Evolutionary conservation across 1,284 basidiomycete genomes (phyloP), one percentile per base, ranked within the genome.

Genomic region (Waitea zeae): DNA sequence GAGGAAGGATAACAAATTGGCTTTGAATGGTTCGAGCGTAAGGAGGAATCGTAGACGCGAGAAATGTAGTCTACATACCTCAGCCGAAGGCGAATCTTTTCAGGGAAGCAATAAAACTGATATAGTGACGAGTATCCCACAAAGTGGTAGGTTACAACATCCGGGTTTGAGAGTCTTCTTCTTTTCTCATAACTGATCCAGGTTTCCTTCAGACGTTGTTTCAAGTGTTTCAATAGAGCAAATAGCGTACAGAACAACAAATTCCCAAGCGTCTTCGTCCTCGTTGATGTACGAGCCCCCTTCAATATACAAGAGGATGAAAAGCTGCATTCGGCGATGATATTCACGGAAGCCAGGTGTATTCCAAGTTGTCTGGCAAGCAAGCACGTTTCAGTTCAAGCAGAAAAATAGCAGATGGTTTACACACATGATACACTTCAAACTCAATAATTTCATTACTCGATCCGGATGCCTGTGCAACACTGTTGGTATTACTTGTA

Each of bases 281-380:
- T 90, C 87, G 42, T 82, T 73, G 41, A 98, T 86, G 54, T 90
- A 97, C 18, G 82, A 88, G 4, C 89, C 90, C 5, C 75, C 95
- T 51, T 98, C 93, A 49, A 98, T 93, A 57, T 88, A 97, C 5
- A 98, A 61, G 29, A 95, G 56, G 38, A 95, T 86, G 50, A 96
- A 96, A 36, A 96, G 53, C 56, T 97, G 93, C 81, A 95, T 95
- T 36, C 75, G 65, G n/a, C 81, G 68, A 49, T 96, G 93, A 46
- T 87, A 92, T 52, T 93, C 88, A 46, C 67, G 68, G 58, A 96
- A 98, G 3, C 88, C 90, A 3, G 83, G 74, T 1, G 89, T 88
- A 39, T 74, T 58, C 74, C 87, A 93, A 4, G 75, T 90, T 17
- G 74, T 53, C 84, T 88, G n/a, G n/a, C n/a, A 48, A 11, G 18